Evolutionary conservation across 2,329 filamentous ascomycete species (phyloP), one percentile per base, ranked within the genome.

Genomic region (Colletotrichum gloeosporioides): DNA sequence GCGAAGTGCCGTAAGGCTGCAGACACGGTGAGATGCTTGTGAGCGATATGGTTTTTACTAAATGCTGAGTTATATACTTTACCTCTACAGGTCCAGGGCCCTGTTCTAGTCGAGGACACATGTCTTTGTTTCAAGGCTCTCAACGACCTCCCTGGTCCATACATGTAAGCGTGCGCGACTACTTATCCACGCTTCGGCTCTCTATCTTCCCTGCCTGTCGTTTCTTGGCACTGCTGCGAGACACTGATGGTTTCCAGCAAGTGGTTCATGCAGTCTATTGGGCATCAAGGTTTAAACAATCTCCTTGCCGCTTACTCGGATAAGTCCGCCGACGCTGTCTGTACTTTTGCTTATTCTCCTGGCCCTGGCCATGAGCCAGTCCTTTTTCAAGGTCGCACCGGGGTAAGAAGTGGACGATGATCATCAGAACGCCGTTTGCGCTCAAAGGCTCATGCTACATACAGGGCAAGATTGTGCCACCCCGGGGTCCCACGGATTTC

Each of bases 41-140:
- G n/a, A 29, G 16, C 22, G 6, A 9, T 25, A 31, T 8, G 32
- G 18, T 29, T 53, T 27, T 39, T n/a, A 57, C 18, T 39, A 16
- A 66, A 25, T 36, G 18, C 71, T 59, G 27, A 29, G 44, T n/a
- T 39, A 10, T n/a, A 2, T 63, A 73, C 73, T 18, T 49, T 16
- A 61, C 22, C 61, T 22, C 16, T 22, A 22, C 76, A 98, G 95
- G 86, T 97, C 64, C 89, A 94, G 81, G 96, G 96, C 1, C 96
- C 98, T 5, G 97, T 98, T 10, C 89, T 99, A 53, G 96, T 98
- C 13, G 97, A 99, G 86, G 97, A 99, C 85, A 99, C 97, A 18
- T 96, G 96, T 79, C 89, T 99, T 65, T 98, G 96, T 88, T 99
- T 98, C 84, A 93, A 95, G 82, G 96, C 96, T 25, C 90, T 98